Evolutionary conservation across 768 basidiomycete genomes (phyloP), one percentile per base, ranked within the genome.

Genomic region (Hygrophoropsis aurantiaca): DNA sequence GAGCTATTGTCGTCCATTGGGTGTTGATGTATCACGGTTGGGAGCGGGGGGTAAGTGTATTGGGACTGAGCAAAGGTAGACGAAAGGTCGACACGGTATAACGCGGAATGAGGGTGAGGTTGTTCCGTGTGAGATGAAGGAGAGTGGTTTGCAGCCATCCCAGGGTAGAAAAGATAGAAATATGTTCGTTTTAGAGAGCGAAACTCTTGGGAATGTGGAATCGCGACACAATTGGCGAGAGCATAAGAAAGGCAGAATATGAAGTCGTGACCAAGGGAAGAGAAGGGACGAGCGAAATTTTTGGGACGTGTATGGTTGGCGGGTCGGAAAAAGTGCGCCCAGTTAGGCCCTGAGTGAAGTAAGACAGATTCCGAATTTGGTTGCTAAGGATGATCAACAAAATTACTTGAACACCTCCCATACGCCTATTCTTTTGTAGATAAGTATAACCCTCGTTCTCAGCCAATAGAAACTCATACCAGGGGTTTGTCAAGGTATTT

Each of bases 111-210:
- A 53, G 44, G 41, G 6, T 33, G 40, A n/a, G 46, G 41, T 34
- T 44, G 25, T 27, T 42, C 23, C 18, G 61, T 50, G 61, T 50
- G 62, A 55, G 64, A 59, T 50, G 66, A 60, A 65, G 67, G 64
- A 66, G 65, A 65, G 68, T 68, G 64, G 62, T 56, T 58, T 58
- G 60, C 56, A 37, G 48, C 49, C 55, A 57, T 58, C 26, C 44
- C 54, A 67, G 58, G 67, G 62, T 65, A 54, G 51, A 46, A 55
- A 56, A 62, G 57, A 50, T 56, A 58, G 51, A 52, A 53, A 50
- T 45, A 56, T 55, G 27, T 30, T 30, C 27, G 27, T 30, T 30
- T 30, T 30, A 30, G 27, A 30, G 27, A 30, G 13, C 27, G 27
- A 30, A 30, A 30, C 7, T 7, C 27, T 6, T 13, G 7, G 13